phyloP scores from a whole-genome alignment of 306 rosid genomes.

The Fagus sylvatica region DNA sequence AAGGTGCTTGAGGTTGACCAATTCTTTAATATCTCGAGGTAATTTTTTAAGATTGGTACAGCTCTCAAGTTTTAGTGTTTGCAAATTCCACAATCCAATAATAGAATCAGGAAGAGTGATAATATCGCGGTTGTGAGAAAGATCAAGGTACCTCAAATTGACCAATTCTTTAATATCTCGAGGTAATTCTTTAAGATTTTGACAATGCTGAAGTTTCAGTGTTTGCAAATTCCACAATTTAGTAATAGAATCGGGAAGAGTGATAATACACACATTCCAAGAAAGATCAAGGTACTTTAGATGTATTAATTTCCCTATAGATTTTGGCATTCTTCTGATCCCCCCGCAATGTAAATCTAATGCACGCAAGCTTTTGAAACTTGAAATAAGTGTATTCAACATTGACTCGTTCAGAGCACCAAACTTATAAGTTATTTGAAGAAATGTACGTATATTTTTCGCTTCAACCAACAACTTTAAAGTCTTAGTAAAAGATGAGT shows the following conservation, averaged over 20 bases:
- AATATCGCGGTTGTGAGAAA: too few relatives aligned
- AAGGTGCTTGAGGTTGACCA: constrained; percentile 27
- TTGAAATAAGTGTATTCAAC: neutral
- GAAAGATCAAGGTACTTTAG: constrained; percentile 34
- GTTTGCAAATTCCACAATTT: too few relatives aligned
- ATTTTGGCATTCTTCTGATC: neutral
- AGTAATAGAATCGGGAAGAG: too few relatives aligned
- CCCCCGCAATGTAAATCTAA: constrained; percentile 3
- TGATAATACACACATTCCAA: too few relatives aligned
- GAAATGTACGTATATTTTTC: constrained; percentile 22
- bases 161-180: too few relatives aligned
- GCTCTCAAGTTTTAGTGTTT: constrained; percentile 21
- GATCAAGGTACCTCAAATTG: too few relatives aligned
- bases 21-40: constrained; percentile 20
- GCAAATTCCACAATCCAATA: too few relatives aligned
- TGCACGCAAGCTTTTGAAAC: constrained; percentile 14
- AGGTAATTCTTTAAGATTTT: too few relatives aligned
- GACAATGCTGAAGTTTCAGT: too few relatives aligned
- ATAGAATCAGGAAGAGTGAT: too few relatives aligned
- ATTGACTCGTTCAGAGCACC: neutral
- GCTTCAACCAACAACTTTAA: neutral
- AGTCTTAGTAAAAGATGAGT: neutral
- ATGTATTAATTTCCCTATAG: constrained; percentile 25
- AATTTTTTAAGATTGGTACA: constrained; percentile 3
- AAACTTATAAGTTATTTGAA: accelerated